A percentile compares a stretch with the other conserved stretches of the same genome.
These are phyloP conservation scores for Calonectria hongkongensis DNA, from an alignment of 2,329 filamentous ascomycete species.

Conservation along the genomic window DNA sequence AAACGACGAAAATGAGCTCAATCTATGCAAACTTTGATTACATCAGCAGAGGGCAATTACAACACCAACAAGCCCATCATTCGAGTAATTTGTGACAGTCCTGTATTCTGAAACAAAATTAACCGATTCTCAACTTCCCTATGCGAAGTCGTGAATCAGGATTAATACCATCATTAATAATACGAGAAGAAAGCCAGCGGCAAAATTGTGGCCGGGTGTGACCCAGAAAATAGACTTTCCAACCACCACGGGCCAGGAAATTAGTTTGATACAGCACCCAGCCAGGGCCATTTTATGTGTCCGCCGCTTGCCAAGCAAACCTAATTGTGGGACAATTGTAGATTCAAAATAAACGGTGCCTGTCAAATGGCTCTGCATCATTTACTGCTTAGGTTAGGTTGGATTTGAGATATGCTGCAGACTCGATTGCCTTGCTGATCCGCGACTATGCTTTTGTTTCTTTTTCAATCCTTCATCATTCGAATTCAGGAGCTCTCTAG, in stretches of 20 bases:
- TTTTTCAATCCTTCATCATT: neutral
- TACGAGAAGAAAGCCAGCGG: conserved; percentile 9
- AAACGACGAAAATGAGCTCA: no score
- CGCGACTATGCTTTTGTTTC: neutral
- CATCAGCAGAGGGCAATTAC: neutral
- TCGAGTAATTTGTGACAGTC: neutral
- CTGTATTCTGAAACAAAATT: neutral
- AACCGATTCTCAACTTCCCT: neutral
- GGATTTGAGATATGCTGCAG: neutral
- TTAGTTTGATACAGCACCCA: neutral
- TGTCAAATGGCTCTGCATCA: neutral
- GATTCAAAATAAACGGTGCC: neutral
- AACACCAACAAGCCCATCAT: no score
- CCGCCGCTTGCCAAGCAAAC: neutral
- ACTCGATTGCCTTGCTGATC: neutral
- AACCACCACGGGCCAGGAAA: neutral
- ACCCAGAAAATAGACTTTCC: conserved; percentile 23
- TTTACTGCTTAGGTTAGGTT: neutral
- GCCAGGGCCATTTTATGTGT: no score
- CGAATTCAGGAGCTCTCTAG: neutral
- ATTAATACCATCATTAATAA: neutral
- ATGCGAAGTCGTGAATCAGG: neutral
- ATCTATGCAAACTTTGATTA: neutral
- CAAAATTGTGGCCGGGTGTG: conserved; percentile 10
- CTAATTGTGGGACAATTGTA: conserved; percentile 1